Evolutionary conservation across 192 early-diverging fungal species (phyloP).

Genomic region (Podila epicladia): DNA sequence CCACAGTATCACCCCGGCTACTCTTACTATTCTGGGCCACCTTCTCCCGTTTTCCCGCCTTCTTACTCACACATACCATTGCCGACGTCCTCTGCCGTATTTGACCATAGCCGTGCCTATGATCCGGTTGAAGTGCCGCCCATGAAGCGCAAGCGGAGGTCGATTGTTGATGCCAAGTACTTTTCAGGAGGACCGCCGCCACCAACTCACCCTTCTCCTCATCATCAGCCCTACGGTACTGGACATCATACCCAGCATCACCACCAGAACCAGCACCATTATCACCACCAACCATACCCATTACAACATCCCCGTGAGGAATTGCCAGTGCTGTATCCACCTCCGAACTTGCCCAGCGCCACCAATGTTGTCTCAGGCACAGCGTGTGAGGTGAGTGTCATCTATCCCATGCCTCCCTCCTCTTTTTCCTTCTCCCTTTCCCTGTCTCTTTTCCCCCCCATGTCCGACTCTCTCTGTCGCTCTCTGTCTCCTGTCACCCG

Average conservation of each 20-base stretch:
- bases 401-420: background rate
- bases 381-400: conserved; percentile 3
- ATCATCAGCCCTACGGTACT: background rate
- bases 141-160: conserved; percentile 24
- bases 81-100: background rate
- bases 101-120: background rate
- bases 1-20: background rate
- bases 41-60: background rate
- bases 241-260: background rate
- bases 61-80: background rate
- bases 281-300: background rate
- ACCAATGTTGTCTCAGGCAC: background rate
- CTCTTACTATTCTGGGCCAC: conserved; percentile 1
- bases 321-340: background rate
- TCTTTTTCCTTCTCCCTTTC: too few species aligned
- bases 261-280: background rate
- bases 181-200: conserved; percentile 3
- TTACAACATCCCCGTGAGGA: background rate
- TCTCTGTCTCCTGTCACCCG: background rate
- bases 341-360: background rate
- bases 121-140: conserved; percentile 6
- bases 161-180: conserved; percentile 24
- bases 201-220: background rate
- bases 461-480: background rate
- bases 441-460: too few species aligned